These are phyloP conservation scores for Tuber aestivum DNA, from an alignment of 495 filamentous ascomycete species.

Conservation along the genomic window DNA sequence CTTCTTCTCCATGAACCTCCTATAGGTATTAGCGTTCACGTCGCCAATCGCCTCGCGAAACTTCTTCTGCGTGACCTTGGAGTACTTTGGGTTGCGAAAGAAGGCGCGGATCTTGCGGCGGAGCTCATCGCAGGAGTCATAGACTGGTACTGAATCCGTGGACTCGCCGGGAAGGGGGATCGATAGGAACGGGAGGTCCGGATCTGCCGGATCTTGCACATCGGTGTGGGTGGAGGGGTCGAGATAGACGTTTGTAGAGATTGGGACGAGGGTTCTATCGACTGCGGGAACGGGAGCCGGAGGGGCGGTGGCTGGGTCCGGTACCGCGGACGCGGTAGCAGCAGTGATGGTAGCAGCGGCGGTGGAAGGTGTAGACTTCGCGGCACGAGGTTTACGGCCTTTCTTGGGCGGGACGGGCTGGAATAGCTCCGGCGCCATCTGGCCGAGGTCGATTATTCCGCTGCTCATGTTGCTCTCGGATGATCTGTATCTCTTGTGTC, in stretches of 20 bases:
- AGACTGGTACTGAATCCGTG: constrained; percentile 45
- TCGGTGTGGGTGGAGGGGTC: not conserved
- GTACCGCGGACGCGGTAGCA: not conserved
- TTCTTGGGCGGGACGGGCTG: not conserved
- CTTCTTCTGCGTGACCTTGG: constrained; percentile 49
- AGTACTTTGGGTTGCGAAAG: constrained; percentile 45
- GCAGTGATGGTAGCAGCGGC: not conserved
- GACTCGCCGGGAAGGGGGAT: constrained; percentile 4
- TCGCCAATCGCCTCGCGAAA: constrained; percentile 50
- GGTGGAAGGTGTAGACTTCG: not conserved
- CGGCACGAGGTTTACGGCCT: not conserved
- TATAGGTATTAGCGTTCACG: constrained; percentile 45
- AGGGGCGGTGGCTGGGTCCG: not conserved
- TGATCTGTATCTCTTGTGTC: not conserved
- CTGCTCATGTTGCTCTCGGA: not conserved
- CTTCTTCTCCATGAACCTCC: constrained; percentile 50
- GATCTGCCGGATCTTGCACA: not conserved
- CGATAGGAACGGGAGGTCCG: not conserved
- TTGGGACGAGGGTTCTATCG: not conserved
- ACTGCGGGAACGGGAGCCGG: not conserved
- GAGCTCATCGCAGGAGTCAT: constrained; percentile 55
- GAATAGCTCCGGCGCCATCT: not conserved
- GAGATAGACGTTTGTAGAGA: constrained; percentile 7
- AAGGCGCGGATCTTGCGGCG: constrained; percentile 53
- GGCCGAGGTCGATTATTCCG: not conserved